Evolutionary conservation across 106 monocot genomes (phyloP).

Genomic region (Phalaenopsis aphrodite): DNA sequence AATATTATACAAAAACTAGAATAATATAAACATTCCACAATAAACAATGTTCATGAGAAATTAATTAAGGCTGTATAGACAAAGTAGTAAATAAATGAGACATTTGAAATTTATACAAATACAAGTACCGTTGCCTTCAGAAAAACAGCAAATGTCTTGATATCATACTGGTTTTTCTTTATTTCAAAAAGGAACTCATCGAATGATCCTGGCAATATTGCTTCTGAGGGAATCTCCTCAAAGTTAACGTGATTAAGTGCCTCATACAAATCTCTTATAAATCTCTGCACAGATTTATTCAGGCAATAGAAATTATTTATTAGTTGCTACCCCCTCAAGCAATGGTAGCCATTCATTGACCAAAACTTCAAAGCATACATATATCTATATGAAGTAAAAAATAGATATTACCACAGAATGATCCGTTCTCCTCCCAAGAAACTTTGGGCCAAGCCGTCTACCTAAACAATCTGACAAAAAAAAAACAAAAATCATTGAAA

Average conservation of each 20-base stretch:
- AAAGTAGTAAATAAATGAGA: too few relatives aligned
- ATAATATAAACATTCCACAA: too few relatives aligned
- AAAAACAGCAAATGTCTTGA: slow-evolving; percentile 60
- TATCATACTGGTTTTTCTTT: slow-evolving; percentile 70
- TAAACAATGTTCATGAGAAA: too few relatives aligned
- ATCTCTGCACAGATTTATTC: slow-evolving; percentile 33
- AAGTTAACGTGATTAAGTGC: slow-evolving; percentile 51
- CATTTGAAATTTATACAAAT: background rate
- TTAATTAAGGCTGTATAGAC: too few relatives aligned
- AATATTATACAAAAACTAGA: too few relatives aligned
- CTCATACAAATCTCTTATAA: slow-evolving; percentile 65
- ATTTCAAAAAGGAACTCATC: slow-evolving; percentile 62
- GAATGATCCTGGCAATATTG: slow-evolving; percentile 62
- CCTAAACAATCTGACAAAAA: slow-evolving; percentile 75
- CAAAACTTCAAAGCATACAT: background rate
- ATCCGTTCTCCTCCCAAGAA: slow-evolving; percentile 50
- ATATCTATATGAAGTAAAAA: background rate
- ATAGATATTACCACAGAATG: slow-evolving; percentile 43
- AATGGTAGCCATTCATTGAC: background rate
- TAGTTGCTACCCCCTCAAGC: background rate
- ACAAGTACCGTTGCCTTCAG: slow-evolving; percentile 77
- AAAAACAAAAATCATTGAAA: background rate
- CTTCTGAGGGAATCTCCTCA: slow-evolving; percentile 35
- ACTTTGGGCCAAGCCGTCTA: slow-evolving; percentile 66
- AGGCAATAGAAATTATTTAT: background rate